phyloP scores from a whole-genome alignment of 1,139 yeast genomes.

The Saccharomycopsis crataegensis region DNA sequence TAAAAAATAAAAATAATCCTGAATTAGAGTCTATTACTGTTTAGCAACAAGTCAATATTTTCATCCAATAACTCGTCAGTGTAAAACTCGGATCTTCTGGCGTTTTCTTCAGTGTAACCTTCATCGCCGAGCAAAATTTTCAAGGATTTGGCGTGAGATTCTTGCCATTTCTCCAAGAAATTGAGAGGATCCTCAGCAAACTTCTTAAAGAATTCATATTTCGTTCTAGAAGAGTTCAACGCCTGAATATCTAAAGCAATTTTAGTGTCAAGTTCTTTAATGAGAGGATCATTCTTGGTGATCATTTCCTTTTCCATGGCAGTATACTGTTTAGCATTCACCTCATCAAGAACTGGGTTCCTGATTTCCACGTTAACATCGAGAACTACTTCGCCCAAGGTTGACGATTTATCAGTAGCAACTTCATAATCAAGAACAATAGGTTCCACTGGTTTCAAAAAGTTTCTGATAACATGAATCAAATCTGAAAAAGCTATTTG shows the following conservation, averaged over 20 bases:
- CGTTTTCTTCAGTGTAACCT: constrained; percentile 84
- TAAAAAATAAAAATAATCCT: background rate
- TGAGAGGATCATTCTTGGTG: constrained; percentile 43
- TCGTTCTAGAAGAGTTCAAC: constrained; percentile 55
- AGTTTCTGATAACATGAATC: constrained; percentile 59
- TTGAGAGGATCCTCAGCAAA: constrained; percentile 70
- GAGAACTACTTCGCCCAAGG: constrained; percentile 71
- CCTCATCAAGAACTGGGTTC: constrained; percentile 33
- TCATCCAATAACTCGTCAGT: constrained; percentile 69
- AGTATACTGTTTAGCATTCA: constrained; percentile 39
- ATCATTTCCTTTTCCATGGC: constrained; percentile 33
- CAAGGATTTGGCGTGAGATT: constrained; percentile 67
- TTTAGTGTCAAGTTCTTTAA: constrained; percentile 51
- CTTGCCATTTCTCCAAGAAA: constrained; percentile 66
- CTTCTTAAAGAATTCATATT: constrained; percentile 65
- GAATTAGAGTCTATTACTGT: background rate
- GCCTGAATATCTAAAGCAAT: constrained; percentile 58
- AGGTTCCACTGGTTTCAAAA: constrained; percentile 69
- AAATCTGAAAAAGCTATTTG: constrained; percentile 65
- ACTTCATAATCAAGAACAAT: constrained; percentile 67
- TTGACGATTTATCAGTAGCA: constrained; percentile 66
- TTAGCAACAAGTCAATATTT: constrained; percentile 65
- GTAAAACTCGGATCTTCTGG: constrained; percentile 76
- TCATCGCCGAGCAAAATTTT: constrained; percentile 78
- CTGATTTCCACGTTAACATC: constrained; percentile 51